phyloP scores from a whole-genome alignment of 2,329 filamentous ascomycete genomes.

The Aspergillus hiratsukae region DNA sequence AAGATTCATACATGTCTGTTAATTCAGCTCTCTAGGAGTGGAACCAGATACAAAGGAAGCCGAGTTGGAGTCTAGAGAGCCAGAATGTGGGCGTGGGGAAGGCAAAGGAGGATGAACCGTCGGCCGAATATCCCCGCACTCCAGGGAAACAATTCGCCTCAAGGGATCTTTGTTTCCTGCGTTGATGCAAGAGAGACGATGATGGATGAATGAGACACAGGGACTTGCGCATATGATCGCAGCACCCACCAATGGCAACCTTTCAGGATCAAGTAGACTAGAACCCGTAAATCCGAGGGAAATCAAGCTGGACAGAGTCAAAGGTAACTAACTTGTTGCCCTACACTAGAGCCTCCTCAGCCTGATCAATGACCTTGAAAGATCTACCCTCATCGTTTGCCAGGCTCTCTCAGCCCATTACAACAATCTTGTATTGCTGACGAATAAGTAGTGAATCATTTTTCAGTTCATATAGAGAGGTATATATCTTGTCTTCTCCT shows the following conservation, averaged over 20 bases:
- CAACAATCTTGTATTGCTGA: background rate
- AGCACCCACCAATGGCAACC: no score
- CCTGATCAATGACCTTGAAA: no score
- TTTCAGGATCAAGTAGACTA: no score
- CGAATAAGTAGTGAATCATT: background rate
- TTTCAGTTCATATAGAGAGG: no score
- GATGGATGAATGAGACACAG: no score
- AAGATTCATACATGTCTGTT: constrained; percentile 41
- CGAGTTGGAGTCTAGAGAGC: background rate
- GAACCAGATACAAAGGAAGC: background rate
- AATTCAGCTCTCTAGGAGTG: no score
- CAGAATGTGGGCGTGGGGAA: background rate
- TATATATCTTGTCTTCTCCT: background rate
- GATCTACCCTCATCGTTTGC: background rate
- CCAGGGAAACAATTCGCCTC: background rate
- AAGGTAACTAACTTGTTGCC: no score
- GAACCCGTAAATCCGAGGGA: no score
- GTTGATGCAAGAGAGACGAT: no score
- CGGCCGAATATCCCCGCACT: background rate
- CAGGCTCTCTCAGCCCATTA: background rate
- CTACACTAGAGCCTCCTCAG: background rate
- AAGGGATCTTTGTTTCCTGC: no score
- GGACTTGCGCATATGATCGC: no score
- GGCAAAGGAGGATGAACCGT: background rate
- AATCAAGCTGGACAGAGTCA: no score